Evolutionary conservation across 164 flowering plant genomes (phyloP), one percentile per base, ranked within the genome.

Genomic region (Vitis rupestris): DNA sequence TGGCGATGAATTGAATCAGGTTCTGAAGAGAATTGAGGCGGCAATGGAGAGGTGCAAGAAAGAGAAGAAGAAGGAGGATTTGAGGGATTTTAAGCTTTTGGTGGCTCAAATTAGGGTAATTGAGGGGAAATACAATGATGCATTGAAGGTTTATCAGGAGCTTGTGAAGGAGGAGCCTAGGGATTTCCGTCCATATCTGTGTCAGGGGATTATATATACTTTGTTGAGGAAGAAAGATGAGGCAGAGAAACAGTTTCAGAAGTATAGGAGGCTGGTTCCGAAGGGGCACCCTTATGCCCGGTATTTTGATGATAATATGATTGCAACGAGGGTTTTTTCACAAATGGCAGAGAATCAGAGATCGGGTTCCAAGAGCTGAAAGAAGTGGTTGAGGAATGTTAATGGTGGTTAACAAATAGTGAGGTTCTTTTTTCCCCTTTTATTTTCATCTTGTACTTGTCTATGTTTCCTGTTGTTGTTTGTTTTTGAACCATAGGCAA

Each of bases 161-260:
- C 83, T 94, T 57, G 91, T 80, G 64, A 90, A 83, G 81, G 97
- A 96, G 59, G 97, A 93, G 60, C 98, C 97, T 0, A 80, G 86
- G 76, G 99, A 96, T 81, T 96, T 92, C 19, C 67, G 99, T 70
- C 99, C 99, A 0, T 92, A 96, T 74, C 74, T 93, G 50, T 93
- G 97, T 70, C 97, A 86, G 65, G 97, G 97, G 1, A 93, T 93
- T 49, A 83, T 93, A 16, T 96, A 93, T 61, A 83, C 90, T 16
- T 65, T 93, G 78, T 44, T 90, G 84, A 77, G 79, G 85, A 88
- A 86, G 80, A 81, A 78, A 50, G 85, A 83, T n/a, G 93, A 91
- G 78, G 97, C 99, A 0, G 88, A 90, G 72, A 84, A 91, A 64
- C 82, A 82, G 59, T 94, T 92, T 59, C 81, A 85, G 73, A 88